Percentiles rank a stretch among this genome's conserved stretches.
Conservation (phyloP, 129 eudicot genomes). For the Saussurea involucrata region DNA sequence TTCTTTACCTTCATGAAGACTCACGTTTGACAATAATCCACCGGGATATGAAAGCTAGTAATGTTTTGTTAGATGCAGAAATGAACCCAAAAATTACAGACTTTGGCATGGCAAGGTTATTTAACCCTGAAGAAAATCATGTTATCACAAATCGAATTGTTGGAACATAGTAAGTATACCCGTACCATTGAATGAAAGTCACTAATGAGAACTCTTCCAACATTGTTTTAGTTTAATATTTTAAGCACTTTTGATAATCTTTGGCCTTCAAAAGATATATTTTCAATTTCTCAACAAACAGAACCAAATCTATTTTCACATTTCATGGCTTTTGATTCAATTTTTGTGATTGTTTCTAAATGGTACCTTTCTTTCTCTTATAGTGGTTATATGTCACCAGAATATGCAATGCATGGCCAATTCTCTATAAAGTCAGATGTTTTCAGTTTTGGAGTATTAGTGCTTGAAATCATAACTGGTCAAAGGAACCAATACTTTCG, state of each 20-base stretch:
- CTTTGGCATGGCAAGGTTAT: too few species aligned
- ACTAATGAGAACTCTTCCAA: too few species aligned
- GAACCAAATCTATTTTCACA: too few species aligned
- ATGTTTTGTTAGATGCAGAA: conserved; percentile 9
- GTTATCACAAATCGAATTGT: not conserved
- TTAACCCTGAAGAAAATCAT: not conserved
- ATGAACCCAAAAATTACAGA: conserved; percentile 19
- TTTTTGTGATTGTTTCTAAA: too few species aligned
- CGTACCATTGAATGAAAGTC: too few species aligned
- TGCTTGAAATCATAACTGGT: conserved; percentile 12
- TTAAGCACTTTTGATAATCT: too few species aligned
- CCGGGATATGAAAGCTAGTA: conserved; percentile 6
- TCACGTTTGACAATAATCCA: conserved; percentile 24
- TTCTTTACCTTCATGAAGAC: conserved; percentile 32
- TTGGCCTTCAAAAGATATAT: too few species aligned
- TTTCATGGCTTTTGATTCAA: too few species aligned
- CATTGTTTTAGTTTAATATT: too few species aligned
- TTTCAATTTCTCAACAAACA: too few species aligned
- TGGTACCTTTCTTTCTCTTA: not conserved
- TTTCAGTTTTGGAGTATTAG: conserved; percentile 23
- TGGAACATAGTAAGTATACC: conserved; percentile 1
- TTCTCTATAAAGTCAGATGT: conserved; percentile 25
- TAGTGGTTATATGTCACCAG: conserved; percentile 37
- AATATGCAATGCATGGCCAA: conserved; percentile 24
- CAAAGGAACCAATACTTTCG: not conserved